Conservation (phyloP, 2,329 filamentous ascomycete genomes). For the Colletotrichum sp. region DNA sequence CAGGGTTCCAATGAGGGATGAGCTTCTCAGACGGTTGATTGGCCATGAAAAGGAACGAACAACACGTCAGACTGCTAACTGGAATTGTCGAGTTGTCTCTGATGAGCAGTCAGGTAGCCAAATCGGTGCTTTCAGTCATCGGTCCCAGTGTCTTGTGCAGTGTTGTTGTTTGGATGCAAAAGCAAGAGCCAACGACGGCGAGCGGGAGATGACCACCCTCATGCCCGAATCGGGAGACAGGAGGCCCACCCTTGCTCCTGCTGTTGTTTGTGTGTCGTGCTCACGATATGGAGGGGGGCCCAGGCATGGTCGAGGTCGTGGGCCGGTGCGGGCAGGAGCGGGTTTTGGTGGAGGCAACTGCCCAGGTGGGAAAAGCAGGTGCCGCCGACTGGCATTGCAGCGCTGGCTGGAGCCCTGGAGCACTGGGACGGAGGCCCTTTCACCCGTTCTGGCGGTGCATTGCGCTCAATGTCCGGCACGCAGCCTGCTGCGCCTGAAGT, state of each 20-base stretch:
- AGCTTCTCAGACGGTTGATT: not conserved
- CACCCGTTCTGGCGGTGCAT: not conserved
- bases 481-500: conserved; percentile 7
- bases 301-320: not conserved
- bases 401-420: not conserved
- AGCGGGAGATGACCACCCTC: conserved; percentile 11
- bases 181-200: not conserved
- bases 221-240: not conserved
- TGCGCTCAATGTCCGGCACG: conserved; percentile 13
- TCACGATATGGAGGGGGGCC: not conserved
- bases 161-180: not conserved
- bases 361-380: not conserved
- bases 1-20: conserved; percentile 11
- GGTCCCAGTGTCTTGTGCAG: not conserved
- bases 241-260: not conserved
- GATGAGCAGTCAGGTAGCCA: not conserved
- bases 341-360: not conserved
- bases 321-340: not conserved
- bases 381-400: not conserved
- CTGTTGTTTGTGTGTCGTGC: not conserved
- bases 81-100: not conserved
- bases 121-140: not conserved
- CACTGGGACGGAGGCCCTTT: not conserved
- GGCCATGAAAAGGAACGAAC: not conserved
- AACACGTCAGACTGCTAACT: not conserved